Conservation (phyloP, 2,329 filamentous ascomycete genomes). For the Diplodia corticola region DNA sequence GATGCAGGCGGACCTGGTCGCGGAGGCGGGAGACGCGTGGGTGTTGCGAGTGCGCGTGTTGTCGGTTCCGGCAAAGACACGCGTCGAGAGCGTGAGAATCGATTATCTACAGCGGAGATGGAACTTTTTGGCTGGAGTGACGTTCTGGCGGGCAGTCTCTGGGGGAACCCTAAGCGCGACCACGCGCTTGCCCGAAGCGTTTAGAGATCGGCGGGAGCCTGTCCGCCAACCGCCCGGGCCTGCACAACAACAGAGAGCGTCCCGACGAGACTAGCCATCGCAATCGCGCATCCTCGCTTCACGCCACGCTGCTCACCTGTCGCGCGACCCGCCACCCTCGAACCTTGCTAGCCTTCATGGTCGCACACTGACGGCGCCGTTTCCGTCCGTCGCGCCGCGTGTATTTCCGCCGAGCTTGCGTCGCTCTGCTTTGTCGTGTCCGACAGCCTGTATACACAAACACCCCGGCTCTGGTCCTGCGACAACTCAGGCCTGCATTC, state of each 20-base stretch:
- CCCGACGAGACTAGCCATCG: constrained; percentile 6
- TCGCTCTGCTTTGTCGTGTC: constrained; percentile 17
- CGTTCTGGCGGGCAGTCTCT: constrained; percentile 11
- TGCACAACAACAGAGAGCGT: constrained; percentile 18
- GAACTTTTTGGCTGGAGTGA: constrained; percentile 11
- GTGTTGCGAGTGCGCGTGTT: neutral
- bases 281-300: constrained; percentile 20
- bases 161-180: constrained; percentile 4
- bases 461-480: constrained; percentile 10
- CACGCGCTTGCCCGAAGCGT: constrained; percentile 14
- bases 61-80: neutral
- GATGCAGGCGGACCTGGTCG: neutral
- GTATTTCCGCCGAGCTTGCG: constrained; percentile 2
- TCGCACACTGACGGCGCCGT: neutral
- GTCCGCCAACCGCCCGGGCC: constrained; percentile 4
- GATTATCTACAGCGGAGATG: neutral
- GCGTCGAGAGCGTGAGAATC: neutral
- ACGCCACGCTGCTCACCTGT: constrained; percentile 15
- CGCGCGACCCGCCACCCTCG: constrained; percentile 13
- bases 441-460: constrained; percentile 4
- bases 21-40: neutral
- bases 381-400: constrained; percentile 11
- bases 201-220: constrained; percentile 13
- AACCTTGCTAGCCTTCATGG: constrained; percentile 3
- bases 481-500: constrained; percentile 17